A percentile compares a stretch with the other conserved stretches of the same genome.
These are phyloP conservation scores for Thecamonas trahens DNA, from an alignment of 78 protist species.

Conservation along the genomic window DNA sequence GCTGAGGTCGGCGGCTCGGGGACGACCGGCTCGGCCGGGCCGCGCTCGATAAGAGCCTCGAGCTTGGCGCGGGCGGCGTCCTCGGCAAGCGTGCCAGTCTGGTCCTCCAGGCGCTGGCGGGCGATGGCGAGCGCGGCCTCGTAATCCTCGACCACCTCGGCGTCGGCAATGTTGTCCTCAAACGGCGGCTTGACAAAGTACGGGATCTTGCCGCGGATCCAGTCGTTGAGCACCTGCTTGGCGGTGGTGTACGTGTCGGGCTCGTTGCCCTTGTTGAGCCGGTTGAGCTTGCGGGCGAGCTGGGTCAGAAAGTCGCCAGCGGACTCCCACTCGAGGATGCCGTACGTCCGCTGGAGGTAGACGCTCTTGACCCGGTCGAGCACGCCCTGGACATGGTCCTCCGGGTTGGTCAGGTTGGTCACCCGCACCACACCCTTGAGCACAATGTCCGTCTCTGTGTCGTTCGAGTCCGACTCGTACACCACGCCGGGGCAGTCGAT, in stretches of 20 bases:
- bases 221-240: slow-evolving; percentile 83
- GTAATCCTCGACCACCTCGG: slow-evolving; percentile 21
- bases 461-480: slow-evolving; percentile 54
- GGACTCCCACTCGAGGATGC: slow-evolving; percentile 61
- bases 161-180: not conserved
- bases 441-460: slow-evolving; percentile 72
- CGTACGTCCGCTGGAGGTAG: slow-evolving; percentile 73
- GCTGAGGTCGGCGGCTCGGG: no score
- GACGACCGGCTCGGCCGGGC: not conserved
- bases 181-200: slow-evolving; percentile 85
- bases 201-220: slow-evolving; percentile 89
- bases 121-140: not conserved
- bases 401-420: slow-evolving; percentile 75
- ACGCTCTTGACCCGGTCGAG: slow-evolving; percentile 68
- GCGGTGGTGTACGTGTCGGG: slow-evolving; percentile 77
- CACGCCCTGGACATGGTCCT: slow-evolving; percentile 59
- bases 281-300: slow-evolving; percentile 47
- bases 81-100: not conserved
- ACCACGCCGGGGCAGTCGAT: slow-evolving; percentile 99
- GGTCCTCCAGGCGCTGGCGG: not conserved
- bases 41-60: not conserved
- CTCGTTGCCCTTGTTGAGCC: slow-evolving; percentile 76
- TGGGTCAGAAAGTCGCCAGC: slow-evolving; percentile 74
- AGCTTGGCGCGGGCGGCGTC: no score
- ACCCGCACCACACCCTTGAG: slow-evolving; percentile 66